phyloP scores from a whole-genome alignment of 768 basidiomycete genomes.

The Tricholoma saponaceum region DNA sequence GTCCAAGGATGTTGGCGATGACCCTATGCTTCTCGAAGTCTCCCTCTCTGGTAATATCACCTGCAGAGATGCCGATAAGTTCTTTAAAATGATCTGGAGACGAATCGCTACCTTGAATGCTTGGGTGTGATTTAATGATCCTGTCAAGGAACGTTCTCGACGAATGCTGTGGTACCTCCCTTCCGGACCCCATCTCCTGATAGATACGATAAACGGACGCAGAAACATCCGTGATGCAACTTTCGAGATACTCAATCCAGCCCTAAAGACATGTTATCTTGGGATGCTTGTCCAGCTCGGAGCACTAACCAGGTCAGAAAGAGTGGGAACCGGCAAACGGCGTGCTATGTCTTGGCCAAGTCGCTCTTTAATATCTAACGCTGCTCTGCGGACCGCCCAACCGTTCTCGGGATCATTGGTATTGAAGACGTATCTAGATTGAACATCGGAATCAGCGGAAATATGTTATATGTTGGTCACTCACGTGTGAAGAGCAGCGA shows the following conservation, averaged over 20 bases:
- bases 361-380: constrained; percentile 8
- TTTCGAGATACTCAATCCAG: background rate
- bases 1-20: constrained; percentile 11
- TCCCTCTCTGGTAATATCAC: too few relatives aligned
- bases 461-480: too few relatives aligned
- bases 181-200: constrained; percentile 5
- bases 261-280: too few relatives aligned
- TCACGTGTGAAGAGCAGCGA: constrained; percentile 17
- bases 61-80: too few relatives aligned
- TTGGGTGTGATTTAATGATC: constrained; percentile 10
- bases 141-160: constrained; percentile 15
- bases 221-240: background rate
- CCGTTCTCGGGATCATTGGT: constrained; percentile 17
- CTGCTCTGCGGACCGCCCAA: constrained; percentile 14
- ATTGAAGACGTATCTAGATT: constrained; percentile 18
- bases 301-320: too few relatives aligned
- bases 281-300: background rate
- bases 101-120: too few relatives aligned
- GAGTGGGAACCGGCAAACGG: constrained; percentile 8
- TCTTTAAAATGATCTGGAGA: too few relatives aligned
- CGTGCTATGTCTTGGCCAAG: constrained; percentile 7
- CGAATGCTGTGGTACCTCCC: constrained; percentile 2
- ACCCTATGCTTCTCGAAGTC: constrained; percentile 12
- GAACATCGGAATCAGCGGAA: too few relatives aligned
- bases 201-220: background rate